Base-by-base conservation (phyloP, 345 rosid genomes). In the Geranium brycei region DNA sequence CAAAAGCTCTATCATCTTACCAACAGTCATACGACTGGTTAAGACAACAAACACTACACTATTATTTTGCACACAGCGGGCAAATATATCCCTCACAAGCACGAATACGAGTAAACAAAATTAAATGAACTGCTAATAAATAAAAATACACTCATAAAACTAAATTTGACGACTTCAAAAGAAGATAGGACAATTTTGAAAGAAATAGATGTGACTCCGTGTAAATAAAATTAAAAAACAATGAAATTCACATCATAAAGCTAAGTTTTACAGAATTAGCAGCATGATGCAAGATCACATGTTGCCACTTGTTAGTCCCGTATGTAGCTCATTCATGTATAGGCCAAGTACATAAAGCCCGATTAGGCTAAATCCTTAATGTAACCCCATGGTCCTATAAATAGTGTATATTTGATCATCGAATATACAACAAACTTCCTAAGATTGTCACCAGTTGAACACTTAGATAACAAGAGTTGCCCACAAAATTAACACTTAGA, bases 1-100 rank as follows among this genome's bases (percentile, higher is more conserved):
- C 65, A 90, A 86, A 71, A 93, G 99, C 81, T 93, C 99, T 71
- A 90, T 82, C 99, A 90, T 93, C 82, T 93, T 92, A 53, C 98
- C 96, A 65, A 90, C 96, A 13, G 97, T 92, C 98, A 92, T 92
- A 74, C 96, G 99, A 82, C 97, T 92, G 64, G 68, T 47, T 61
- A 62, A 51, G 75, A 68, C 68, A 75, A 40, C 17, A 63, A 64
- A 18, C 4, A 57, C 4, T n/a, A 57, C 18, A 8, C 19, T 15
- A 57, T 57, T 57, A 17, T 15, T 57, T 17, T 57, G n/a, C 19
- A 13, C 13, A 57, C 7, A 16, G 19, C 57, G 4, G 16, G 57
- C 57, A 15, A 57, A 1, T 3, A 16, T 56, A 56, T 56, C 58
- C 17, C 58, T 56, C 15, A 56, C 58, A 15, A 56, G 1, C 58